These are phyloP conservation scores for Viridothelium virens DNA, from an alignment of 495 filamentous ascomycete species.

Conservation along the genomic window DNA sequence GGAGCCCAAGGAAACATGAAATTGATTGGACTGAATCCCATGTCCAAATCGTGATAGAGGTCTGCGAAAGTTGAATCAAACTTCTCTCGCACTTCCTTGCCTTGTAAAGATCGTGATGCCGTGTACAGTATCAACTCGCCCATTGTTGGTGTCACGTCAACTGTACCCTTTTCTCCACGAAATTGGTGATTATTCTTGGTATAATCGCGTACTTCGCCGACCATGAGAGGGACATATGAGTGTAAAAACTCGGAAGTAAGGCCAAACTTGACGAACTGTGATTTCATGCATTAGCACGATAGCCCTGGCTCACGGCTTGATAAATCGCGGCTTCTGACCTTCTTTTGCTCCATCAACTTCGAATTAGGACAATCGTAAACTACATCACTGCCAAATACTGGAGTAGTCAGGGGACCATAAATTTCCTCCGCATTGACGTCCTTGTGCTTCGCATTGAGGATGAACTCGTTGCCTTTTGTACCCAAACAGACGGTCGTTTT, in stretches of 20 bases:
- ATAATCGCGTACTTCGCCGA: constrained; percentile 46
- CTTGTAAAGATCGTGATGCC: constrained; percentile 57
- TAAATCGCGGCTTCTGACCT: constrained; percentile 35
- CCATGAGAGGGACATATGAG: constrained; percentile 53
- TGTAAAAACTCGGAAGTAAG: constrained; percentile 55
- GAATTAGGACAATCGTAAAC: constrained; percentile 60
- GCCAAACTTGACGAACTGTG: constrained; percentile 59
- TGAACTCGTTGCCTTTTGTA: constrained; percentile 56
- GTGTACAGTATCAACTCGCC: constrained; percentile 59
- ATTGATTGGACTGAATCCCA: constrained; percentile 58
- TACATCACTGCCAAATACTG: constrained; percentile 56
- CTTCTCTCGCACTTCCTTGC: constrained; percentile 53
- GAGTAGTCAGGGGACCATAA: constrained; percentile 53
- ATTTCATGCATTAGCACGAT: neutral
- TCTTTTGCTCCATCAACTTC: constrained; percentile 65
- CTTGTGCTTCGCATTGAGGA: constrained; percentile 53
- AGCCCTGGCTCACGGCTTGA: no score
- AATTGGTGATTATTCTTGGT: constrained; percentile 42
- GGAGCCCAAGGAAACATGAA: constrained; percentile 58
- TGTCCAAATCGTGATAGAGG: constrained; percentile 58
- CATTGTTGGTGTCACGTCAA: constrained; percentile 49
- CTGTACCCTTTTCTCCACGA: constrained; percentile 41
- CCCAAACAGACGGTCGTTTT: constrained; percentile 56
- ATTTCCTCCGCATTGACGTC: constrained; percentile 60
- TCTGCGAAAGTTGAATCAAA: constrained; percentile 58